Evolutionary conservation across 1,284 basidiomycete genomes (phyloP).

Genomic region (Pholiota adiposa): DNA sequence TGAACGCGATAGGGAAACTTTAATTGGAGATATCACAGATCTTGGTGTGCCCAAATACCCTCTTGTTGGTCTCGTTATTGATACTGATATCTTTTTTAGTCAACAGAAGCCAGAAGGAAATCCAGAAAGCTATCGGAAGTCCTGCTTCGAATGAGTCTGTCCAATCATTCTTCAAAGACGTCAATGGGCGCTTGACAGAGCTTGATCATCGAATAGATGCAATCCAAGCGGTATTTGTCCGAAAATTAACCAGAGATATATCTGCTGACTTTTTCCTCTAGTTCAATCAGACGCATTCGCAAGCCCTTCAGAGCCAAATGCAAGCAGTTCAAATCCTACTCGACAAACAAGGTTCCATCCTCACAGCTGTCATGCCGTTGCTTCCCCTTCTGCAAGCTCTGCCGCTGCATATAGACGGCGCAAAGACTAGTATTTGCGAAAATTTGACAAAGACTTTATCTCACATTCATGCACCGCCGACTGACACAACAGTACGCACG

Average conservation of each 20-base stretch:
- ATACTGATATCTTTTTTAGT: slow-evolving; percentile 40
- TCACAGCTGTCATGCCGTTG: slow-evolving; percentile 56
- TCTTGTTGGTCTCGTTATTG: slow-evolving; percentile 31
- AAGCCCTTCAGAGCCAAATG: slow-evolving; percentile 52
- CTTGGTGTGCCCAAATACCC: slow-evolving; percentile 19
- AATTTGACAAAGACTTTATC: slow-evolving; percentile 27
- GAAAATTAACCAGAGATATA: background rate
- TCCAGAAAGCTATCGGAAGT: slow-evolving; percentile 58
- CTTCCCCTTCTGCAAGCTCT: slow-evolving; percentile 61
- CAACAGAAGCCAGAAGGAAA: slow-evolving; percentile 60
- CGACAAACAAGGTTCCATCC: slow-evolving; percentile 56
- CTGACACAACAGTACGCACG: background rate
- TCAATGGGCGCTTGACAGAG: slow-evolving; percentile 46
- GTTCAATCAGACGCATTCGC: slow-evolving; percentile 50
- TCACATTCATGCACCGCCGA: background rate
- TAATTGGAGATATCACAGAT: slow-evolving; percentile 48
- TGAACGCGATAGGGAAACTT: slow-evolving; percentile 47
- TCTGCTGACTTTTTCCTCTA: slow-evolving; percentile 20
- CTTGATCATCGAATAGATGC: slow-evolving; percentile 61
- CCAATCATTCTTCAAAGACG: slow-evolving; percentile 43
- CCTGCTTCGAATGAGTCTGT: slow-evolving; percentile 55
- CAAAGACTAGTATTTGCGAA: slow-evolving; percentile 46
- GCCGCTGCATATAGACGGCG: slow-evolving; percentile 58
- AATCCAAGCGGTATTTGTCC: slow-evolving; percentile 49
- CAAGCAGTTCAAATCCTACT: slow-evolving; percentile 59